Percentiles rank a stretch among this genome's conserved stretches.
These are phyloP conservation scores for Cryptosporidium ryanae DNA, from an alignment of 169 alveolate genomes.

Conservation along the genomic window DNA sequence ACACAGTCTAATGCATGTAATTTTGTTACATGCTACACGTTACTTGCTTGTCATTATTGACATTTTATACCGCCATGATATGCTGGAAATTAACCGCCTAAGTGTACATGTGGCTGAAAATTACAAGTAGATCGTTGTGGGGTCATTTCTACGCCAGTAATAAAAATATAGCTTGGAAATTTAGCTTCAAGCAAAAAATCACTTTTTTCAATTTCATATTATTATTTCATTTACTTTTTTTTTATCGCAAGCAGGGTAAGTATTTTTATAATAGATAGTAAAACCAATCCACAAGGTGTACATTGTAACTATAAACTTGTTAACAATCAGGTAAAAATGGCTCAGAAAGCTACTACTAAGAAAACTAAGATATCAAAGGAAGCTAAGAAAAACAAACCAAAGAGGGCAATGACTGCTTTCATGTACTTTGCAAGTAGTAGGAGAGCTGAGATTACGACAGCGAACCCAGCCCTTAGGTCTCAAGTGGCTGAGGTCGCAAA, in stretches of 20 bases:
- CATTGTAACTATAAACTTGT: too few relatives aligned
- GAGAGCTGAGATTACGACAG: conserved; percentile 84
- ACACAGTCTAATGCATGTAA: neutral
- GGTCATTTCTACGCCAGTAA: conserved; percentile 74
- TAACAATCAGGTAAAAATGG: neutral
- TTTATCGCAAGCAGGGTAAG: neutral
- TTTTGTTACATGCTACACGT: conserved; percentile 31
- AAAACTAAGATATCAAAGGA: conserved; percentile 77
- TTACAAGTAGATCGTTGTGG: conserved; percentile 75
- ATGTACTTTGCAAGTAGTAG: conserved; percentile 91
- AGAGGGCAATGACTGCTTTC: conserved; percentile 89
- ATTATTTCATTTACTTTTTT: neutral
- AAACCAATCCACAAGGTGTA: too few relatives aligned
- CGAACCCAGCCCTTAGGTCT: conserved; percentile 86
- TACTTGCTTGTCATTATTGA: conserved; percentile 5
- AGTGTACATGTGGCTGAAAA: conserved; percentile 69
- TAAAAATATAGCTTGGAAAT: conserved; percentile 19
- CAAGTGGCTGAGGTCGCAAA: conserved; percentile 91
- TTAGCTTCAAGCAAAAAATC: conserved; percentile 3
- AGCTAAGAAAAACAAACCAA: conserved; percentile 90
- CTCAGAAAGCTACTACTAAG: conserved; percentile 36
- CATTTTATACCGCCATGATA: conserved; percentile 17
- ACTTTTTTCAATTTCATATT: neutral
- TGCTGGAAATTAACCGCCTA: conserved; percentile 52
- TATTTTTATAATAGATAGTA: conserved; percentile 6